Evolutionary conservation across 1,284 basidiomycete genomes (phyloP).

Genomic region (Peniophora sp.): DNA sequence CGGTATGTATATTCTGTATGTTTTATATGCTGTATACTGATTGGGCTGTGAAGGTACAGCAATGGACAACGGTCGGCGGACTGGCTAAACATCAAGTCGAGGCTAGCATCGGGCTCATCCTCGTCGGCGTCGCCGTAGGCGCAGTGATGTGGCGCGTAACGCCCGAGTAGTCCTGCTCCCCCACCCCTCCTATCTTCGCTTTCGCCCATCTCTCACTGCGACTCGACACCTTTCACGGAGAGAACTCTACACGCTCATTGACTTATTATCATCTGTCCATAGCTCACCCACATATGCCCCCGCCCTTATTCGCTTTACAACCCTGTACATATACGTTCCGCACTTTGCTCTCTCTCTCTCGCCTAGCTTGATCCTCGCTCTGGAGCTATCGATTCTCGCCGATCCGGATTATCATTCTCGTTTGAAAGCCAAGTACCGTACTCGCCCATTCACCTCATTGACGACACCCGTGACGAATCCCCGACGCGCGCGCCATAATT

Average conservation of each 20-base stretch:
- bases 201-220: neutral
- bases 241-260: too few relatives aligned
- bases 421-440: neutral
- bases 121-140: conserved; percentile 5
- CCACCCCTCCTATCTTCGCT: neutral
- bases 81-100: conserved; percentile 29
- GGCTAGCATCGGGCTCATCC: conserved; percentile 37
- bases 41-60: neutral
- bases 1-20: neutral
- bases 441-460: neutral
- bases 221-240: too few relatives aligned
- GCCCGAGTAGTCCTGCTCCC: conserved; percentile 1
- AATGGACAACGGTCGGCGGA: conserved; percentile 4
- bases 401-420: neutral
- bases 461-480: neutral
- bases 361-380: too few relatives aligned
- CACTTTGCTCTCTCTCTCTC: too few relatives aligned
- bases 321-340: neutral
- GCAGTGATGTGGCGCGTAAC: conserved; percentile 5
- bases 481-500: neutral
- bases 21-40: neutral
- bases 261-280: too few relatives aligned
- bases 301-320: neutral
- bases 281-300: too few relatives aligned
- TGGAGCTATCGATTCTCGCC: neutral